Conservation (phyloP, 2,329 filamentous ascomycete genomes). For the Mycosphaerelloides madeirae region DNA sequence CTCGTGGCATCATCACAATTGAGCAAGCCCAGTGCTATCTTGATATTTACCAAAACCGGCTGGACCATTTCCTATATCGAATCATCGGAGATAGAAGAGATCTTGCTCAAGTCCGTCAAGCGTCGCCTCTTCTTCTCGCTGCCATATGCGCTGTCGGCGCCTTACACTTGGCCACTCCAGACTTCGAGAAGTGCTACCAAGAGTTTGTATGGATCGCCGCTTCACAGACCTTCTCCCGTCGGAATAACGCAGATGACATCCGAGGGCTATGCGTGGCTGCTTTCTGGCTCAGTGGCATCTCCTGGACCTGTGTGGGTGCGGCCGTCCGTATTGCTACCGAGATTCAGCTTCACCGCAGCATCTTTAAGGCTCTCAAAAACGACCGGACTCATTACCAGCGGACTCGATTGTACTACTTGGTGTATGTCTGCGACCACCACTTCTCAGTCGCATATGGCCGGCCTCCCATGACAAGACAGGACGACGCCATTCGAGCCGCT, state of each 20-base stretch:
- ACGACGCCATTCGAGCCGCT: conserved; percentile 28
- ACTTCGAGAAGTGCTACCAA: conserved; percentile 30
- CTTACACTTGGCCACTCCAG: conserved; percentile 24
- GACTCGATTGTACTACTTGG: conserved; percentile 37
- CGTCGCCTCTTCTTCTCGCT: conserved; percentile 32
- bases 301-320: conserved; percentile 27
- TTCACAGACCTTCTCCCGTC: conserved; percentile 25
- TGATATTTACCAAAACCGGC: conserved; percentile 29
- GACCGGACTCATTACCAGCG: conserved; percentile 32
- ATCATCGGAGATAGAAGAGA: conserved; percentile 31
- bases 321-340: conserved; percentile 39
- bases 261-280: conserved; percentile 36
- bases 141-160: conserved; percentile 35
- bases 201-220: conserved; percentile 29
- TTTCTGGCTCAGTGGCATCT: conserved; percentile 35
- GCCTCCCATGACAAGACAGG: conserved; percentile 36
- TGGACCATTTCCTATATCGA: conserved; percentile 32
- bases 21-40: conserved; percentile 29
- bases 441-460: conserved; percentile 35
- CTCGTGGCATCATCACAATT: conserved; percentile 23
- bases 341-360: conserved; percentile 37
- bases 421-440: conserved; percentile 40
- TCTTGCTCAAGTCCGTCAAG: conserved; percentile 23
- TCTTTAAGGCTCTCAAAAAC: conserved; percentile 32
- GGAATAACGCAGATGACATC: conserved; percentile 27